Base-by-base conservation (phyloP, 345 rosid species). In the Microthlaspi erraticum region DNA sequence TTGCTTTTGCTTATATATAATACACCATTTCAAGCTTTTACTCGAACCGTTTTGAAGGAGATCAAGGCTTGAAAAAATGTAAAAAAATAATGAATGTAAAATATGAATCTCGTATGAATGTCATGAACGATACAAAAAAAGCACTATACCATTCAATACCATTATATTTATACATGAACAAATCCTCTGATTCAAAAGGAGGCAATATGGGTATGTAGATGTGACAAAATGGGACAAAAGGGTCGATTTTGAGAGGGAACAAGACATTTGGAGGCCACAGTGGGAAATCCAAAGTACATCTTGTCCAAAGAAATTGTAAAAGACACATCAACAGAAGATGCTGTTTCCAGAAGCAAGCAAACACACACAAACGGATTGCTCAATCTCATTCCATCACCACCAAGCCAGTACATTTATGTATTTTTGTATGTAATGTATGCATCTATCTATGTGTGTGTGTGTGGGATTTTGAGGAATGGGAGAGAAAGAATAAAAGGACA, bases 381-480 rank as follows among this genome's bases (percentile, higher is more conserved):
- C 55, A 60, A 20, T 67, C 68, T 42, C 73, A 50, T 42, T 50
- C 53, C 56, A 74, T 38, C 49, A 57, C 52, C 69, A 43, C 38
- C 10, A 60, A 61, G 43, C 45, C 62, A 61, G 31, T 41, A 11
- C 19, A 52, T 48, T 14, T 51, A 48, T 45, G 44, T n/a, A 63
- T 17, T 5, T 36, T 41, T 55, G 63, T 43, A 43, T 12, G 16
- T 66, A 7, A 11, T 19, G 23, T 38, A 14, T 20, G 19, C 16
- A 44, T 29, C 13, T 36, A 23, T 68, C 29, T 49, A 45, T 45
- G 37, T 19, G 3, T 71, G 56, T 72, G 33, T 70, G 42, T 64
- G 51, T 60, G 49, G 4, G 34, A 73, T 66, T n/a, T 53, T 16
- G 74, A 75, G 70, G 69, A 60, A 75, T 75, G 78, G 68, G 73